Conservation (phyloP, 225 moss, liverwort and hornwort genomes). For the Pleurozium schreberi region DNA sequence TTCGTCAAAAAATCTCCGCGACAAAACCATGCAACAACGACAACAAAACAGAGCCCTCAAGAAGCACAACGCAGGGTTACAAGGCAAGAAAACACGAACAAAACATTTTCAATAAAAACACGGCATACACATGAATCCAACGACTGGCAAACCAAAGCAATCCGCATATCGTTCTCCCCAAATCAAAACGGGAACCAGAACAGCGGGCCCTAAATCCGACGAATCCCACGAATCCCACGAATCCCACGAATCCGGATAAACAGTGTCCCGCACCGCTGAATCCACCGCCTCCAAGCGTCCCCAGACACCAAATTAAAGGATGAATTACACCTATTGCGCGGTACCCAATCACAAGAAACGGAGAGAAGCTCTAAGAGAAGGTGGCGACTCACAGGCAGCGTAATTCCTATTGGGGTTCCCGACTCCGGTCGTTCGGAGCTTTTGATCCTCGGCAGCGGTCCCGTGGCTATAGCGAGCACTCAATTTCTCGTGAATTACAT, state of each 20-base stretch:
- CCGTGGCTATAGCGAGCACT: background rate
- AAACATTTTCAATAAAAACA: background rate
- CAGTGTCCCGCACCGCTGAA: background rate
- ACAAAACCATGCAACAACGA: background rate
- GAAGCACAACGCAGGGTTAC: background rate
- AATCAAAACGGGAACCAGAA: background rate
- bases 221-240: background rate
- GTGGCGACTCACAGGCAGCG: background rate
- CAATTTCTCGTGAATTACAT: background rate
- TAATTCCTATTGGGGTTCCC: too few species aligned
- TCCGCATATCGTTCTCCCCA: background rate
- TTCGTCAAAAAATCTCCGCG: background rate
- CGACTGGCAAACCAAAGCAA: background rate
- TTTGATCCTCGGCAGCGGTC: background rate
- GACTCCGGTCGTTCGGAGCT: background rate
- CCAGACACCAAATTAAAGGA: background rate
- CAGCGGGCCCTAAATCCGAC: background rate
- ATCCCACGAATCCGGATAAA: background rate
- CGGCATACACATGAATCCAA: background rate
- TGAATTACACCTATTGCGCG: background rate
- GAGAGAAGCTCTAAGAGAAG: background rate
- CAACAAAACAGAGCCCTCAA: background rate
- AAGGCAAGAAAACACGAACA: background rate
- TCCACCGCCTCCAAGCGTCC: background rate
- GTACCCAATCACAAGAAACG: background rate